Evolutionary conservation across 257 asterid genomes (phyloP).

Genomic region (Solanum piurae): DNA sequence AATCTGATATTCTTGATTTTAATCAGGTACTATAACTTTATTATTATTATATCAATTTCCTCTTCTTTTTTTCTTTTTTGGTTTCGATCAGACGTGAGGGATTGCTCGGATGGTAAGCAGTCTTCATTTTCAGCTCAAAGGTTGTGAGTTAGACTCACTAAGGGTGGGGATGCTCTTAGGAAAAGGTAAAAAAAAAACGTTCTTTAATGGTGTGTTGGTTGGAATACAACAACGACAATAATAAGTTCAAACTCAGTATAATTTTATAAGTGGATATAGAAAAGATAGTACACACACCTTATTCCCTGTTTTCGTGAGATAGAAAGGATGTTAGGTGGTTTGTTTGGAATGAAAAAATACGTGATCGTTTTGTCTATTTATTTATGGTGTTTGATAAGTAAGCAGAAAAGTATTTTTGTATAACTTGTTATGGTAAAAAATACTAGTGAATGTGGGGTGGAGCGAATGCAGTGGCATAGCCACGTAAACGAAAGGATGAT

Average conservation of each 20-base stretch:
- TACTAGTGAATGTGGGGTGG: not conserved
- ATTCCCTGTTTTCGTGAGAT: not conserved
- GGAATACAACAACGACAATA: not conserved
- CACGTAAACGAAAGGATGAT: not conserved
- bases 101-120: not conserved
- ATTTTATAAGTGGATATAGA: not conserved
- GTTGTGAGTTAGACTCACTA: not conserved
- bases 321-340: not conserved
- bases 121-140: too few species aligned
- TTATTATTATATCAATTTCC: not conserved
- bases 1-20: slow-evolving; percentile 71
- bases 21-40: slow-evolving; percentile 40
- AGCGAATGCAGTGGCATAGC: not conserved
- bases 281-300: not conserved
- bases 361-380: too few species aligned
- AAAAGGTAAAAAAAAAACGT: not conserved
- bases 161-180: not conserved
- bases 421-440: too few species aligned
- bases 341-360: not conserved
- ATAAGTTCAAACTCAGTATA: not conserved
- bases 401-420: too few species aligned
- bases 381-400: not conserved
- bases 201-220: not conserved
- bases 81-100: not conserved
- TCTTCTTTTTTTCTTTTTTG: not conserved